Evolutionary conservation across 2,329 filamentous ascomycete genomes (phyloP), one percentile per base, ranked within the genome.

Genomic region (Beauveria rudraprayagi): DNA sequence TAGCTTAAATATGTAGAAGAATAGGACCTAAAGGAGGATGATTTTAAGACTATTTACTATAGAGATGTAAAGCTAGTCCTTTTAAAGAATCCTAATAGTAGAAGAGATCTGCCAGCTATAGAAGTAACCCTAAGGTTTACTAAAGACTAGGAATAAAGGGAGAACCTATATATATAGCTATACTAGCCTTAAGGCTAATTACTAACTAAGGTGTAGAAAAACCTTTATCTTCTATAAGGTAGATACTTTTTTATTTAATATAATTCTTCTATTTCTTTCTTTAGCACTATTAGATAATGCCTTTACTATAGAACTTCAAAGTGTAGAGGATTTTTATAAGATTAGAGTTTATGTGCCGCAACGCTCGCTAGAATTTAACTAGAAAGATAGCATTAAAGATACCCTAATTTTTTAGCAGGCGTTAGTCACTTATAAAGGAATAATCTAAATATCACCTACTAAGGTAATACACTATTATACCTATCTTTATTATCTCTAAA

Each of bases 1-100:
- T 8, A 43, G 19, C n/a, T 11, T 11, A 37, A 60, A 11, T n/a
- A 41, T 14, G 14, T 28, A 40, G 40, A 53, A 26, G 16, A 41
- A 9, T 53, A 4, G 48, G 30, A 60, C 11, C 57, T 30, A 17
- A 60, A 52, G 19, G 47, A 53, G 48, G 47, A 46, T 37, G 34
- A 60, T 26, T 60, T 60, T 37, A 60, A 60, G 22, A 60, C 47
- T 5, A 60, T 60, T 10, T 37, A 6, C 14, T 53, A 60, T 19
- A 28, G 11, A 4, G 57, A 60, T 22, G 14, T 60, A 1, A 53
- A 26, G 24, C 28, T 60, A 24, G 10, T 53, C 5, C 46, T 60
- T 10, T 17, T 60, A 19, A 60, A 60, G 43, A 53, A n/a, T 26
- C n/a, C 34, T 41, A 34, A 60, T 8, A 47, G 48, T 9, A 34